Base-by-base conservation (phyloP, 208 protist species). In the Trypanosoma conorhini region DNA sequence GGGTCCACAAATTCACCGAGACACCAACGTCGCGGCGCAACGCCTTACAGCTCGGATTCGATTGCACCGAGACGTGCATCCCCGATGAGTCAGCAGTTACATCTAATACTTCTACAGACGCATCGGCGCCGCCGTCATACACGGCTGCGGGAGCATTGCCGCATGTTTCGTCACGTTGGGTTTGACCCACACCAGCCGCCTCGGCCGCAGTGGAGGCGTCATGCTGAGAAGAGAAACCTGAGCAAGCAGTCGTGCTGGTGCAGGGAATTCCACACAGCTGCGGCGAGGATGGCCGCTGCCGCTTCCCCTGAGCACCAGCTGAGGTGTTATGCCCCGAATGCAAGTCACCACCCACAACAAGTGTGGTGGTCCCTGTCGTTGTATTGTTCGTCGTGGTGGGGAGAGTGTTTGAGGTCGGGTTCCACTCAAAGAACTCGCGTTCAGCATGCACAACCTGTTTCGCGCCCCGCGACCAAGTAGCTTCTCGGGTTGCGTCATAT, bases 381-480 rank as follows among this genome's bases (percentile, higher is more conserved):
- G 56, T 72, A 55, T 28, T 72, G 19, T 22, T 62, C 3, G 67
- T 65, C 21, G 56, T 58, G 22, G 21, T 31, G 10, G 50, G 58
- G 15, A 61, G 17, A 35, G 72, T 77, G 70, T 90, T 93, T 17
- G 74, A 86, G 7, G 88, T 93, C 13, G 88, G 83, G 28, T 85
- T 73, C 85, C 88, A 93, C 69, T 93, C 80, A 59, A 93, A 88
- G 24, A 77, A 77, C 7, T 67, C 30, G 38, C 57, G 48, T 50
- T 72, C 66, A 22, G 38, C 38, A 8, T 21, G 3, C n/a, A 5
- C 42, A 46, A 12, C 42, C 42, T 46, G 42, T 13, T 46, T 19
- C 9, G 1, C 42, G 17, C 42, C 17, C 42, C 42, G 5, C 9
- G 15, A 46, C 8, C 42, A 46, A 19, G 15, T 21, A 21, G 42